Evolutionary conservation across 23 red algal genomes (phyloP).

Genomic region (Gracilaria gracilis): DNA sequence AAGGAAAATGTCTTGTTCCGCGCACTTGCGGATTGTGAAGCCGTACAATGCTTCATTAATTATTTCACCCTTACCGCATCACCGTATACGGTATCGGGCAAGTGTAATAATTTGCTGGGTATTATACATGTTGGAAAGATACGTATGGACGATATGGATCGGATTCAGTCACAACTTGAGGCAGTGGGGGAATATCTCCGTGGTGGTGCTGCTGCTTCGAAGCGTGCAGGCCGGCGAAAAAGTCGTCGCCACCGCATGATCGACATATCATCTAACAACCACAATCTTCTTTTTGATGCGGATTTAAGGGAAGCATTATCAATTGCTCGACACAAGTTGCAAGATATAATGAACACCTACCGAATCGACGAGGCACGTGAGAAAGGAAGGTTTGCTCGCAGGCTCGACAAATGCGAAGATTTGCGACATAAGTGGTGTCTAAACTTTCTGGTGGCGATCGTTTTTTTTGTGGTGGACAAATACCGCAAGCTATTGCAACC

Average conservation of each 20-base stretch:
- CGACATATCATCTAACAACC: background rate
- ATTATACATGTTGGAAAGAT: background rate
- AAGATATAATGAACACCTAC: background rate
- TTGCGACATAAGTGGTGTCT: conserved; percentile 25
- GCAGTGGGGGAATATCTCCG: background rate
- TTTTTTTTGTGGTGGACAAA: background rate
- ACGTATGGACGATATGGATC: background rate
- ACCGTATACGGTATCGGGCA: background rate
- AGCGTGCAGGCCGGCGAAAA: background rate
- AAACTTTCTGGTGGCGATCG: conserved; percentile 4
- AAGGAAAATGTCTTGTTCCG: background rate
- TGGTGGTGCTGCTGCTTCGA: background rate
- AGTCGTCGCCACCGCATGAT: background rate
- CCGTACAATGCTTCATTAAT: background rate
- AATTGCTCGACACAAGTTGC: background rate
- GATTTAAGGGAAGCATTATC: background rate
- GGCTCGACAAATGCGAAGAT: background rate
- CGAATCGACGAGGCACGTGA: background rate
- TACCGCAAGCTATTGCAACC: background rate
- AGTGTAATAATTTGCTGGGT: background rate
- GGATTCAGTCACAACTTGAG: background rate
- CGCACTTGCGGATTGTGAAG: background rate
- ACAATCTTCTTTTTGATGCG: background rate
- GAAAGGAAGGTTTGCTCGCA: background rate
- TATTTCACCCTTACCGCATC: background rate